Base-by-base conservation (phyloP, 495 filamentous ascomycete genomes). In the Penicillium cosmopolitanum region DNA sequence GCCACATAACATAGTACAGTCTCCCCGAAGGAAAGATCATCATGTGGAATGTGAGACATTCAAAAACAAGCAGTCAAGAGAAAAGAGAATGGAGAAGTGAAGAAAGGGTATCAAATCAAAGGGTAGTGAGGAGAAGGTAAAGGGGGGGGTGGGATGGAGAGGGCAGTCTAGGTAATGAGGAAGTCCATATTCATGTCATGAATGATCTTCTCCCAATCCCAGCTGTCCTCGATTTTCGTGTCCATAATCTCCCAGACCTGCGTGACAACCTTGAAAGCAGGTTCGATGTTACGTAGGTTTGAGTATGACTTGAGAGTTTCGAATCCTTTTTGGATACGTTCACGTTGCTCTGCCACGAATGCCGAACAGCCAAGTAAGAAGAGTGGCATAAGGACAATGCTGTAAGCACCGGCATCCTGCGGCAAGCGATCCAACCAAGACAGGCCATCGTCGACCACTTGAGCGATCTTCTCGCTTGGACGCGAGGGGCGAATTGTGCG, bases 201-300 rank as follows among this genome's bases (percentile, higher is more conserved):
- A 43, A 93, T 91, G 53, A 96, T 88, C 46, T 82, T 84, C 67
- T 96, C 91, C 93, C 92, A 96, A 71, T 97, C 93, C 93, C 93
- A 97, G 51, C 84, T 87, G 35, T 83, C 77, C 74, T 92, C 91
- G 28, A 87, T 83, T 13, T 85, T 87, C 5, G 67, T 77, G 59
- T 90, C 89, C 92, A 97, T 96, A 35, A 91, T 77, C 48, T 84
- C 79, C 93, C 93, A 97, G 7, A 96, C 80, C 52, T 83, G 83
- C 66, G 90, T 80, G n/a, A 97, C 87, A 7, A 96, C 86, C 57
- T 86, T 80, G 50, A 85, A 77, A 11, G 89, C 90, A 36, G 85
- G 85, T 60, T 91, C 86, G 55, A 93, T 89, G 66, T 97, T 96
- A 44, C 89, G 85, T 10, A 96, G 81, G 28, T 88, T 85, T 2